A percentile compares a stretch with the other conserved stretches of the same genome.
phyloP scores from a whole-genome alignment of 2,329 filamentous ascomycete species.

The Fusarium concolor region DNA sequence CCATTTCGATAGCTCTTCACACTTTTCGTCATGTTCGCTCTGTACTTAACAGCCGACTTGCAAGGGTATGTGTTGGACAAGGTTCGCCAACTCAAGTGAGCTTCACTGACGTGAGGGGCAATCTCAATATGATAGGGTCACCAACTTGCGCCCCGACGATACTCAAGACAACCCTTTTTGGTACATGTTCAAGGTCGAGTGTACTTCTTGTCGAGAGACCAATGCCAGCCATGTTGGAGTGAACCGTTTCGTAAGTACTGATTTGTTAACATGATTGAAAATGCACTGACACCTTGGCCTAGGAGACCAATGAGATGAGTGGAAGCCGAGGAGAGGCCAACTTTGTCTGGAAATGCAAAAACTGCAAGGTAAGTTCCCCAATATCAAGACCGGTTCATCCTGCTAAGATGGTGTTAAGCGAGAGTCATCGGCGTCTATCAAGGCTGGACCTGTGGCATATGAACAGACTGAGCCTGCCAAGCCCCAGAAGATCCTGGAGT shows the following conservation, averaged over 20 bases:
- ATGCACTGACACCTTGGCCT: slow-evolving; percentile 16
- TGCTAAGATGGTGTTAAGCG: slow-evolving; percentile 62
- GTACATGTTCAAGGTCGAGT: slow-evolving; percentile 98
- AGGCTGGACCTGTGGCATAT: slow-evolving; percentile 78
- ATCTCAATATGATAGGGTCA: slow-evolving; percentile 72
- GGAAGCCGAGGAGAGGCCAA: slow-evolving; percentile 96
- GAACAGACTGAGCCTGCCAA: slow-evolving; percentile 78
- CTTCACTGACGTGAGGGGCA: slow-evolving; percentile 38
- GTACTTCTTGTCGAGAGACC: slow-evolving; percentile 93
- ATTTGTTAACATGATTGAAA: not conserved
- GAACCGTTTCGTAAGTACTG: slow-evolving; percentile 81
- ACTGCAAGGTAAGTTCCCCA: slow-evolving; percentile 79
- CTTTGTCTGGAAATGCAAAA: slow-evolving; percentile 99
- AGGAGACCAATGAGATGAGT: slow-evolving; percentile 92
- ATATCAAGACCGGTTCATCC: not conserved
- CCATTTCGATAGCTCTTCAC: not conserved
- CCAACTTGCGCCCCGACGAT: slow-evolving; percentile 87
- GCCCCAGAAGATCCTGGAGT: slow-evolving; percentile 82
- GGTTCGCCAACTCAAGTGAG: not conserved
- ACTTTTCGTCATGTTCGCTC: slow-evolving; percentile 68
- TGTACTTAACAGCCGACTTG: slow-evolving; percentile 75
- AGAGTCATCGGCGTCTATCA: slow-evolving; percentile 88
- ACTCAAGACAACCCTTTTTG: slow-evolving; percentile 86
- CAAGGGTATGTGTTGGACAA: slow-evolving; percentile 65
- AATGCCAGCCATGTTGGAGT: slow-evolving; percentile 89